phyloP scores from a whole-genome alignment of 805 yeast species.

The Priceomyces carsonii region DNA sequence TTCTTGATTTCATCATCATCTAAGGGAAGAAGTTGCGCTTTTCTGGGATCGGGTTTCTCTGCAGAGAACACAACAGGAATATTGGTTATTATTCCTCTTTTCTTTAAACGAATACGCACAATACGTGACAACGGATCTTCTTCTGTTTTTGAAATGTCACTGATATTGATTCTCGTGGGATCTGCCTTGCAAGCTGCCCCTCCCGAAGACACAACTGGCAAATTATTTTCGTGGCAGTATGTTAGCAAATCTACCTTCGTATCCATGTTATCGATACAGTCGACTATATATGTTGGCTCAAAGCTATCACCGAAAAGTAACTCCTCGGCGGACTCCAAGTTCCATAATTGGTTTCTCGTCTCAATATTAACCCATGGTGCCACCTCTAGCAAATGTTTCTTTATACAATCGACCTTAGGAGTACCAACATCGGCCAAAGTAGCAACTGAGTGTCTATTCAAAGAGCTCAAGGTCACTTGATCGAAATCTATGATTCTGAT shows the following conservation, averaged over 20 bases:
- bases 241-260: constrained; percentile 91
- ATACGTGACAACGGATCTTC: constrained; percentile 92
- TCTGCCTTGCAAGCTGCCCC: constrained; percentile 98
- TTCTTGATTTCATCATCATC: constrained; percentile 77
- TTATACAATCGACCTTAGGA: constrained; percentile 81
- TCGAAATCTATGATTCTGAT: constrained; percentile 89
- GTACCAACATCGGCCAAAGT: constrained; percentile 89
- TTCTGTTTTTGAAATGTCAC: constrained; percentile 85
- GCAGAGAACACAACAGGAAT: constrained; percentile 90
- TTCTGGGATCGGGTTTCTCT: constrained; percentile 95
- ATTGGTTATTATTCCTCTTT: constrained; percentile 70
- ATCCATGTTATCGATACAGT: constrained; percentile 95
- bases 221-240: constrained; percentile 58
- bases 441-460: constrained; percentile 95
- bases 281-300: constrained; percentile 79
- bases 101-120: constrained; percentile 80
- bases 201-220: constrained; percentile 85
- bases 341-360: constrained; percentile 77
- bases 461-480: constrained; percentile 88
- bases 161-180: constrained; percentile 85
- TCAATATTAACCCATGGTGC: constrained; percentile 96
- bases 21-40: constrained; percentile 83
- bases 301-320: constrained; percentile 50
- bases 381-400: constrained; percentile 61
- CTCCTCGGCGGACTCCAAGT: constrained; percentile 59